Base-by-base conservation (phyloP, 2,329 filamentous ascomycete species). In the Trichoderma cornu-damae region DNA sequence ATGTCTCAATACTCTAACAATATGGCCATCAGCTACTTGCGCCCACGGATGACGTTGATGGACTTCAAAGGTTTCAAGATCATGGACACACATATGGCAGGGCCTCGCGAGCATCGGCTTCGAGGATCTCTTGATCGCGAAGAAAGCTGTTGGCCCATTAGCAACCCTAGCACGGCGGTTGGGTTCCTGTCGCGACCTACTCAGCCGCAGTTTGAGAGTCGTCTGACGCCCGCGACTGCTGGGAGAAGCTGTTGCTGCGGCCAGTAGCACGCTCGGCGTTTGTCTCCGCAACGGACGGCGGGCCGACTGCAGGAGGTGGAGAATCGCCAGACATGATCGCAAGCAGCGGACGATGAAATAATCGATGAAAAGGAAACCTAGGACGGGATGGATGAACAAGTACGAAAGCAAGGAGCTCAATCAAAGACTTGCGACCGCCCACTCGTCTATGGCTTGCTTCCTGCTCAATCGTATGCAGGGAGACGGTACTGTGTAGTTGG, bases 61-160 rank as follows among this genome's bases (percentile, higher is more conserved):
- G 30, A 2, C 18, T 18, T 3, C 12, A 11, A 3, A 32, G 16
- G 9, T 6, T 2, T 9, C 28, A 6, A 8, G 37, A 11, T 1
- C n/a, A n/a, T 8, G 4, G 20, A 22, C 26, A 30, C 76, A 95
- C 90, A 70, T 96, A 99, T 63, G 94, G 94, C 6, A 99, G 81
- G 60, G 89, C 89, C 78, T 99, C 93, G 65, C 92, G 90, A 46
- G 94, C 94, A 75, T 99, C 94, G 18, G 89, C 90, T 74, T 99
- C 94, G 53, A 99, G 86, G 64, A 87, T 85, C 68, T 96, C 86
- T 70, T 99, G 94, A 56, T 85, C 86, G 65, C 90, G 85, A 64
- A 99, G 90, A 70, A 95, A 97, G 26, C 89, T 93, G 57, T 28
- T 5, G 11, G 44, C 8, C 14, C 8, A 24, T 18, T 7, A 3